Base-by-base conservation (phyloP, 306 rosid species). In the Oxytropis ochrocephala region DNA sequence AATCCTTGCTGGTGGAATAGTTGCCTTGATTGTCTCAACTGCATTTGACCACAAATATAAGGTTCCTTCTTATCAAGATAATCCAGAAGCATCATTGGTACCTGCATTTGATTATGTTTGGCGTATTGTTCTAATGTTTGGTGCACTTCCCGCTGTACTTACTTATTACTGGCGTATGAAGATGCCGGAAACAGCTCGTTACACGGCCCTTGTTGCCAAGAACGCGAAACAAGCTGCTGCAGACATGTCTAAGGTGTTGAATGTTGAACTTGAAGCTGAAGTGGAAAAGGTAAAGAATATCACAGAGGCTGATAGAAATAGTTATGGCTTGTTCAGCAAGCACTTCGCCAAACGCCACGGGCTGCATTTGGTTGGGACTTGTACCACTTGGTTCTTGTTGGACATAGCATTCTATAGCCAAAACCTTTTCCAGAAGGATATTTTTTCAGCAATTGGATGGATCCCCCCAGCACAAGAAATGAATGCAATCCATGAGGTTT, bases 121-220 rank as follows among this genome's bases (percentile, higher is more conserved):
- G 96, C 86, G 96, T 1, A 54, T 89, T 1, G 70, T 89, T 56
- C 13, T 89, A 8, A 82, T 89, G 77, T 64, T 84, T 2, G 91
- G 96, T 1, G 88, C 89, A 0, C 0, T 86, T 30, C 96, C 96
- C 0, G 96, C 96, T 0, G 74, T 44, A 27, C 38, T 73, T 2
- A 89, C 96, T 0, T 89, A 82, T 73, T 89, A 90, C 21, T 90
- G 91, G 95, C 91, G 96, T 1, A 87, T 90, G 91, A 84, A 88
- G 36, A 88, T 90, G 96, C 91, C 91, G 0, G 95, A 90, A 64
- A 90, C 96, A 0, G 95, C 96, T 1, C 91, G 96, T 1, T 90
- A 88, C 85, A 90, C 96, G 0, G 88, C 91, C 2, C 85, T 90
- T 0, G 85, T 90, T 0, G 95, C 96, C 0, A 84, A 82, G 69